Evolutionary conservation across 192 early-diverging fungal genomes (phyloP).

Genomic region (Phlyctochytrium planicorne): DNA sequence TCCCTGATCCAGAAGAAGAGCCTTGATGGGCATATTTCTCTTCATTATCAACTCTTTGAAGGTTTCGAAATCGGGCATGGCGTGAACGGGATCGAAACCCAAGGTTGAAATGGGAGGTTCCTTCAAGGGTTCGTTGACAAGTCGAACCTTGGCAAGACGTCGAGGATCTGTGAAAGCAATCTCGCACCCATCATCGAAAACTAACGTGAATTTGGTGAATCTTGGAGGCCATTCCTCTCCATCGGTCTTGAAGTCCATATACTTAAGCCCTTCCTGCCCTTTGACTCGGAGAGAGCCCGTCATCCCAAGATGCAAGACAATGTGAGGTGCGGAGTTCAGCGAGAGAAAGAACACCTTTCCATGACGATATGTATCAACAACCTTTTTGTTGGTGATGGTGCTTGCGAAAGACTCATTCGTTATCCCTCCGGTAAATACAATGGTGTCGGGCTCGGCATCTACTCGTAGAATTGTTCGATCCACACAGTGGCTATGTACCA

Average conservation of each 20-base stretch:
- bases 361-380: constrained; percentile 64
- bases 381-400: constrained; percentile 40
- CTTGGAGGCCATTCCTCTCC: constrained; percentile 65
- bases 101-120: constrained; percentile 57
- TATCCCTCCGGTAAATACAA: constrained; percentile 29
- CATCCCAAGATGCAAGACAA: constrained; percentile 66
- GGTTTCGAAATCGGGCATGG: constrained; percentile 46
- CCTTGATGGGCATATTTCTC: constrained; percentile 62
- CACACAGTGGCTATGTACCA: constrained; percentile 52
- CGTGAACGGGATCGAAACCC: constrained; percentile 74
- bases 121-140: constrained; percentile 52
- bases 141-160: constrained; percentile 63
- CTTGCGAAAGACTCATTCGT: constrained; percentile 31
- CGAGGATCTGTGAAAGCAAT: constrained; percentile 66
- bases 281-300: constrained; percentile 31
- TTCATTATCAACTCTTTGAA: constrained; percentile 46
- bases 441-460: constrained; percentile 23
- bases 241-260: constrained; percentile 37
- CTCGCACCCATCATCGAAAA: constrained; percentile 31
- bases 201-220: constrained; percentile 64
- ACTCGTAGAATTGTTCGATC: constrained; percentile 50
- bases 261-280: constrained; percentile 27
- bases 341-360: constrained; percentile 73
- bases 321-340: constrained; percentile 41
- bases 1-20: constrained; percentile 70